Percentiles rank a stretch among this genome's conserved stretches.
These are phyloP conservation scores for Handroanthus guayacan DNA, from an alignment of 257 asterid species.

Conservation along the genomic window DNA sequence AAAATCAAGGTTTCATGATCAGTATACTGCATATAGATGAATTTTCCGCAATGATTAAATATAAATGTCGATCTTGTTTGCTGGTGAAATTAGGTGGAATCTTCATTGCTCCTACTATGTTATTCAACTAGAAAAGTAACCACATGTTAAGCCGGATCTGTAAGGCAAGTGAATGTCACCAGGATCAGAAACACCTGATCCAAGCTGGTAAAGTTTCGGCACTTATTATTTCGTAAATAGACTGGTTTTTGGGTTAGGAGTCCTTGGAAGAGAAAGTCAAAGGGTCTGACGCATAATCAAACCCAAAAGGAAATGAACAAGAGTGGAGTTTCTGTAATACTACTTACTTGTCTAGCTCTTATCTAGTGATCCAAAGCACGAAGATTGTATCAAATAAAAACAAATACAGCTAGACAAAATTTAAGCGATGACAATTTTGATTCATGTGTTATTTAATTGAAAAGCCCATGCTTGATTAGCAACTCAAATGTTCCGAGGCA, in stretches of 20 bases:
- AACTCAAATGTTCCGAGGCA: neutral
- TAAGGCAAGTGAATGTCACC: slow-evolving; percentile 1
- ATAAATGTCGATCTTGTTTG: neutral
- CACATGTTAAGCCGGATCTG: neutral
- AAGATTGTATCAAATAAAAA: neutral
- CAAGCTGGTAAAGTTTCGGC: too few species aligned
- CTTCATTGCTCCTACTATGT: neutral
- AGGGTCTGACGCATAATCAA: neutral
- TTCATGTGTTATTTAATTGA: slow-evolving; percentile 2
- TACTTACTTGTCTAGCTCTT: neutral
- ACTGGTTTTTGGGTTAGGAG: neutral
- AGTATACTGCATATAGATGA: neutral
- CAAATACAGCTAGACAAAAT: neutral
- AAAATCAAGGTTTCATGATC: neutral
- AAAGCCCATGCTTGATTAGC: slow-evolving; percentile 16
- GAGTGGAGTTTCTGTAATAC: neutral
- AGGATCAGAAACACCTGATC: neutral
- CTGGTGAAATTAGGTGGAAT: neutral
- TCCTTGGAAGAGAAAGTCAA: neutral
- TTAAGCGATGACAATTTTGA: neutral
- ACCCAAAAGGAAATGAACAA: neutral
- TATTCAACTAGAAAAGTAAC: slow-evolving; percentile 11
- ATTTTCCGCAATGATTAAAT: neutral
- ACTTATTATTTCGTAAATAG: neutral
- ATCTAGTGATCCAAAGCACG: neutral